Evolutionary conservation across 2,329 filamentous ascomycete species (phyloP).

Genomic region (Aspergillus tubingensis): DNA sequence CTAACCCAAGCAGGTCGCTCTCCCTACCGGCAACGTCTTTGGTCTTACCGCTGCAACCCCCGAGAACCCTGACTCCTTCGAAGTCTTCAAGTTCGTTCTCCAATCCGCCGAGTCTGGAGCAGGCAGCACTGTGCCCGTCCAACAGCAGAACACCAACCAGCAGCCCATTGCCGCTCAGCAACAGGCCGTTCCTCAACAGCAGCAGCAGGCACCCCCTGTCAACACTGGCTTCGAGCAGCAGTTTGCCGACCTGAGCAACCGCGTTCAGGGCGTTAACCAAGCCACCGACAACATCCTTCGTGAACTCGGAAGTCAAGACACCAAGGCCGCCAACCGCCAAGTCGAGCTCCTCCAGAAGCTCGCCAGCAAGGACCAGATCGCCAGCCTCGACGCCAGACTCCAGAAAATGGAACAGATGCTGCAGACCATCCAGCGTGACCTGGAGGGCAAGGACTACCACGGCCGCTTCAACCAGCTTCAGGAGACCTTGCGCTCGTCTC

Average conservation of each 20-base stretch:
- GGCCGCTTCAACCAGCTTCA: constrained; percentile 57
- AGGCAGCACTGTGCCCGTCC: constrained; percentile 17
- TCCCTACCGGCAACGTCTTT: constrained; percentile 80
- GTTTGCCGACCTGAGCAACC: constrained; percentile 82
- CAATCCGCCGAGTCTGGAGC: constrained; percentile 49
- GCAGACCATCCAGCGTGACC: constrained; percentile 53
- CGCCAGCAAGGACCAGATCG: constrained; percentile 41
- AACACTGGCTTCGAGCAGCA: constrained; percentile 53
- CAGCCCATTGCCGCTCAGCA: constrained; percentile 30
- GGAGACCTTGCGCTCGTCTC: constrained; percentile 54
- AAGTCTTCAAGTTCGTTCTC: constrained; percentile 83
- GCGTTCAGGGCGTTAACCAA: constrained; percentile 65
- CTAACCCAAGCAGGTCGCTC: constrained; percentile 56
- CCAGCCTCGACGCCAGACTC: constrained; percentile 49
- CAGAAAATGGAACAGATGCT: constrained; percentile 57
- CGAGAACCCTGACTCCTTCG: constrained; percentile 91
- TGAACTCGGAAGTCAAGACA: constrained; percentile 56
- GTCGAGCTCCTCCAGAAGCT: constrained; percentile 50
- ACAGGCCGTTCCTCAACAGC: constrained; percentile 12
- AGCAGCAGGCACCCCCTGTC: constrained; percentile 29
- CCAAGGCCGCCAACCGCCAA: constrained; percentile 55
- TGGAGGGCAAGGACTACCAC: constrained; percentile 60
- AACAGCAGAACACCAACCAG: constrained; percentile 22
- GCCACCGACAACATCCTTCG: constrained; percentile 58
- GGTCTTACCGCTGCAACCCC: constrained; percentile 86